Base-by-base conservation (phyloP, 1,284 basidiomycete genomes). In the Marasmius tenuissimus region DNA sequence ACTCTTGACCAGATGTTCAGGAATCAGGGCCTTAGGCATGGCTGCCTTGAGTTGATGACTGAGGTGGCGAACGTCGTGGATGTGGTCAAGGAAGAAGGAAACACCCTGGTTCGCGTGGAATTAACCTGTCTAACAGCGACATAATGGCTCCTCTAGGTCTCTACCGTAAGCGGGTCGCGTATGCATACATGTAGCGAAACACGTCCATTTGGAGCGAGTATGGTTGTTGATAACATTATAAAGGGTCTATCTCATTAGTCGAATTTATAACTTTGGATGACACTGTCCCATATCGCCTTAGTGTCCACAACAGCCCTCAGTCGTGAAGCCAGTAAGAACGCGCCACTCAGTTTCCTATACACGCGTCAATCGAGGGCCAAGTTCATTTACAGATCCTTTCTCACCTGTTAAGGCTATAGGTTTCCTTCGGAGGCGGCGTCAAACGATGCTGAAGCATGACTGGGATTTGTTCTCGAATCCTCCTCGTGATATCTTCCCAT, bases 391-490 rank as follows among this genome's bases (percentile, higher is more conserved):
- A 40, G 18, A 38, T 11, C 33, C 33, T 50, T 11, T 73, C 81
- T 58, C 62, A 89, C 89, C 90, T 80, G 74, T 99, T 99, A 58
- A 98, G 77, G 72, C 91, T 94, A 74, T 98, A 98, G 1, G 97
- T 98, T 77, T 98, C 96, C 62, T 86, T 80, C 0, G 97, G 97
- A 1, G 97, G 97, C 0, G 97, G 97, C 1, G 94, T 96, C 33
- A 97, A 81, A 53, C 96, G 83, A 70, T 98, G 84, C 67, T 86
- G 79, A 59, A 99, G 82, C 95, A 99, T 98, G 59, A 93, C 79
- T 3, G 97, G 97, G 62, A 99, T 98, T 56, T 89, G 85, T 2
- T 81, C 84, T 33, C 93, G 83, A 61, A 97, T 94, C 63, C 86
- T 78, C 11, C 81, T 78, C 0, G 94, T 94, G 67, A 93, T 89